phyloP scores from a whole-genome alignment of 2,329 filamentous ascomycete species.

The Sporothrix variecibatus region DNA sequence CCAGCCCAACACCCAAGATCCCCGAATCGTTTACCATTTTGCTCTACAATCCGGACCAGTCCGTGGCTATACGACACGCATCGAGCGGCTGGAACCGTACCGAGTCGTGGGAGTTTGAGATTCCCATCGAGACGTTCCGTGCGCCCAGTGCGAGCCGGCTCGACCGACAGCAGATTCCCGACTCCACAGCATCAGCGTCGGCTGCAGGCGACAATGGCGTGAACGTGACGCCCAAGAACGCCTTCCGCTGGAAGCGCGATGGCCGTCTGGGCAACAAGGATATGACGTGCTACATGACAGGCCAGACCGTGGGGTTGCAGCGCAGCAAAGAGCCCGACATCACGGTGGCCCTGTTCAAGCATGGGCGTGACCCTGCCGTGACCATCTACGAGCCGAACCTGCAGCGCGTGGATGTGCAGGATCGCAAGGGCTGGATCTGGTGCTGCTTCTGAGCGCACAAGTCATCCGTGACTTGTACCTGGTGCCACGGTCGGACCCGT shows the following conservation, averaged over 20 bases:
- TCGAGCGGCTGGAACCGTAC: constrained; percentile 77
- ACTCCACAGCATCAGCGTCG: constrained; percentile 40
- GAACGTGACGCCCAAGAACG: constrained; percentile 66
- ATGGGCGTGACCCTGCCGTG: constrained; percentile 62
- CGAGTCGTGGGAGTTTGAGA: constrained; percentile 86
- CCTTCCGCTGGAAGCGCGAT: constrained; percentile 88
- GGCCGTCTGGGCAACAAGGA: constrained; percentile 77
- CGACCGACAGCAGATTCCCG: constrained; percentile 62
- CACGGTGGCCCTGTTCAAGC: constrained; percentile 83
- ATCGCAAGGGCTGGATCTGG: constrained; percentile 87
- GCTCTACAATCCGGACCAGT: constrained; percentile 91
- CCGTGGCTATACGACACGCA: constrained; percentile 69
- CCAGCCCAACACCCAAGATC: constrained; percentile 69
- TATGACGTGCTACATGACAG: constrained; percentile 83
- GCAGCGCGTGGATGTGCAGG: constrained; percentile 86
- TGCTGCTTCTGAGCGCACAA: constrained; percentile 65
- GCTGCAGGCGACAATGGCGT: constrained; percentile 34
- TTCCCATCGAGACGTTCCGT: constrained; percentile 83
- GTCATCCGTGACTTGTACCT: constrained; percentile 68
- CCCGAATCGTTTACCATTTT: constrained; percentile 81
- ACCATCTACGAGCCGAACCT: constrained; percentile 95
- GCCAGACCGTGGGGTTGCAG: constrained; percentile 70
- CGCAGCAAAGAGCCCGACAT: constrained; percentile 94
- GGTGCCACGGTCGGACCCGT: constrained; percentile 68
- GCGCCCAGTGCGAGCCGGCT: constrained; percentile 75